Base-by-base conservation (phyloP, 1,284 basidiomycete species). In the Coniferiporia weirii region DNA sequence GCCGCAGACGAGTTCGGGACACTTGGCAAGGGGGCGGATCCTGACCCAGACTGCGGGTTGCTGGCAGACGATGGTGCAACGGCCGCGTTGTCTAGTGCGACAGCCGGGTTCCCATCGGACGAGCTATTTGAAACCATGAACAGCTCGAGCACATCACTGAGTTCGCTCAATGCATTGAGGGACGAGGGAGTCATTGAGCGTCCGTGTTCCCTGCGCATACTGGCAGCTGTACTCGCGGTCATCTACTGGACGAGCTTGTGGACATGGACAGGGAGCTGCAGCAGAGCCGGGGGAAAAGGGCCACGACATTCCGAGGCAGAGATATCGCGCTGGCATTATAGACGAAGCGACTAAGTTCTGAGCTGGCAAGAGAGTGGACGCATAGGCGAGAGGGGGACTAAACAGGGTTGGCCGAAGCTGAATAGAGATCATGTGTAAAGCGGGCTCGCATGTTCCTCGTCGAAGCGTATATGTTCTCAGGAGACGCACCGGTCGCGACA, bases 401-500 rank as follows among this genome's bases (percentile, higher is more conserved):
- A 22, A 32, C 32, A 4, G n/a, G 34, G 44, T 35, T n/a, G 51
- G 22, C 51, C 8, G 32, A 40, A 17, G 20, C 44, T 32, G 12
- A 47, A 48, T 27, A 36, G 27, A 48, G 47, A 54, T 48, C 47
- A 52, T 58, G 53, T 34, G 36, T 15, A 34, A 38, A 36, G 27
- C 20, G 40, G 27, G n/a, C 22, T 22, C 22, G 46, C 12, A 22
- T 27, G 44, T 59, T 59, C 34, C 48, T 19, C 43, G 44, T 22
- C 47, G 55, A 58, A 43, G 32, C 43, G 38, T 34, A n/a, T 4
- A 8, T 20, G 35, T 57, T 61, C 60, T 58, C 56, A 61, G 60
- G 60, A 32, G 48, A 46, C 44, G 56, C 60, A 58, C 55, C 27
- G 40, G 20, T 7, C 54, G 60, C 53, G 55, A 54, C 38, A 44